Base-by-base conservation (phyloP, 768 basidiomycete species). In the Tephrocybe sp. region DNA sequence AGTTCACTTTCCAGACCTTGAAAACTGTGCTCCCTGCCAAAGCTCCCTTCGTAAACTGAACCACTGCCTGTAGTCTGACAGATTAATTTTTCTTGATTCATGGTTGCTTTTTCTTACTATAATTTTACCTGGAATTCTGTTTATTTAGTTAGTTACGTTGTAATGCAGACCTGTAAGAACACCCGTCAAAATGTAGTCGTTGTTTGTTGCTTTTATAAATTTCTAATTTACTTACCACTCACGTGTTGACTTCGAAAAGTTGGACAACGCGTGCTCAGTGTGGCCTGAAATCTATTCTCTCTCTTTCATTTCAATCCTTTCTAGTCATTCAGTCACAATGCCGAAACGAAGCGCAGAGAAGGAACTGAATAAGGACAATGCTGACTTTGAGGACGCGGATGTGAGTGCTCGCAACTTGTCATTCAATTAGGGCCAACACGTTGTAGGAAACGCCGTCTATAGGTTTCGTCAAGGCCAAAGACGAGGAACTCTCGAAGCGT, bases 261-360 rank as follows among this genome's bases (percentile, higher is more conserved):
- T 49, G 45, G 23, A 25, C 45, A 38, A 44, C 45, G 55, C 51
- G 49, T 44, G 28, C 28, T 14, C 8, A n/a, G 15, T 14, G 15
- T 15, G 34, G 12, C 5, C 28, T 10, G 9, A 10, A 36, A 36
- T 4, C 34, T 4, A 36, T 14, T n/a, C 34, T 36, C 15, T 12
- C 34, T 9, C 7, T 14, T 4, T 5, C 15, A 36, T 14, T 36
- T 32, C 26, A 18, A 15, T 21, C 23, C 38, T 46, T 20, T 15
- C 41, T 33, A 32, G 17, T 18, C 25, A 28, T 23, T 37, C 36
- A 33, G 14, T 21, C 15, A 20, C 45, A 39, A 51, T 41, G 51
- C 34, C 54, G 86, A 91, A 91, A 69, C 80, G 89, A 65, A 78
- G 75, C 49, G 89, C 89, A 64, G 89, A 90, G 45, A 79, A 69